Conservation (phyloP, 306 rosid species). For the Trifolium repens region DNA sequence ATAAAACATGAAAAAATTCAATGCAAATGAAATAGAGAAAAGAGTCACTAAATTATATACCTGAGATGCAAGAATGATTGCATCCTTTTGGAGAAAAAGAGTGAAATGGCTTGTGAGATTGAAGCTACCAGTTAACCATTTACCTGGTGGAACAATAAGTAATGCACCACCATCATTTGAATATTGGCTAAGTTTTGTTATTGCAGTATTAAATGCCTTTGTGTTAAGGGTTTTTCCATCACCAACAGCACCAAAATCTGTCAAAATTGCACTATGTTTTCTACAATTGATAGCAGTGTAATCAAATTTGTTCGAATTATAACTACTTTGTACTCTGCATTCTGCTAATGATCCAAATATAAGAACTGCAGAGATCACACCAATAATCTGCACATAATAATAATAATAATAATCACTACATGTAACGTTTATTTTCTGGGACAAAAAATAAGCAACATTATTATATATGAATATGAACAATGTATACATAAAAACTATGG, state of each 20-base stretch:
- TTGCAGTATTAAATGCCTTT: not conserved
- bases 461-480: too few relatives aligned
- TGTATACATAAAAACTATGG: too few relatives aligned
- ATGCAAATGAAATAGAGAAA: too few relatives aligned
- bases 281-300: not conserved
- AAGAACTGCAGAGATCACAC: not conserved
- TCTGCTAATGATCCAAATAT: not conserved
- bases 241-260: not conserved
- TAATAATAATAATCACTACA: not conserved
- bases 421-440: not conserved
- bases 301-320: not conserved
- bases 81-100: not conserved
- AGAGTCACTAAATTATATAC: not conserved
- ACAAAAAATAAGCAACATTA: too few relatives aligned
- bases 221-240: not conserved
- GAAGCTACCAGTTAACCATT: not conserved
- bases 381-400: slow-evolving; percentile 37
- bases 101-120: not conserved
- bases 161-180: not conserved
- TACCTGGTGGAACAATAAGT: not conserved
- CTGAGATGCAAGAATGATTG: not conserved
- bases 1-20: too few relatives aligned
- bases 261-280: not conserved
- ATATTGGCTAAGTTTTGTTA: not conserved
- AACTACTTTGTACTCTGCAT: not conserved